Conservation (phyloP, 2,329 filamentous ascomycete genomes). For the Xylariaceae sp. region DNA sequence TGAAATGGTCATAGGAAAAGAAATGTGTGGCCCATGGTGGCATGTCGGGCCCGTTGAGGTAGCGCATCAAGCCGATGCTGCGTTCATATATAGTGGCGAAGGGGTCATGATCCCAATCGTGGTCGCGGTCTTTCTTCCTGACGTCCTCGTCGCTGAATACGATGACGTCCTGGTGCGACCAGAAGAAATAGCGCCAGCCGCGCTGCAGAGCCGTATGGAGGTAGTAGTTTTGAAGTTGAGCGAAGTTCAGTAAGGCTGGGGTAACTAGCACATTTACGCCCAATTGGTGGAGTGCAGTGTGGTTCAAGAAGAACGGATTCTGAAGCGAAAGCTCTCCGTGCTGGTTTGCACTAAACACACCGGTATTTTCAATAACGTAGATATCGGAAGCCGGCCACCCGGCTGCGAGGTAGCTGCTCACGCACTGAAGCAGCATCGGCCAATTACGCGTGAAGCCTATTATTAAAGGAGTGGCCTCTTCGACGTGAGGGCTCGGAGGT, state of each 20-base stretch:
- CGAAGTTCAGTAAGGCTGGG: conserved; percentile 44
- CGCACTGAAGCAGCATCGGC: conserved; percentile 48
- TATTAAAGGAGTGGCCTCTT: conserved; percentile 37
- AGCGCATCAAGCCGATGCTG: conserved; percentile 29
- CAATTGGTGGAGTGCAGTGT: conserved; percentile 42
- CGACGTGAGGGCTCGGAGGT: conserved; percentile 32
- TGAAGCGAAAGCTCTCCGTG: conserved; percentile 41
- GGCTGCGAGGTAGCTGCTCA: conserved; percentile 50
- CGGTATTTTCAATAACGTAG: conserved; percentile 53
- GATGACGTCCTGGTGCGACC: conserved; percentile 47
- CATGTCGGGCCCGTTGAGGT: conserved; percentile 32
- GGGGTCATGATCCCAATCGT: conserved; percentile 33
- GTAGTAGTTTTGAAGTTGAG: conserved; percentile 49
- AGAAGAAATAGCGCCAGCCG: conserved; percentile 44
- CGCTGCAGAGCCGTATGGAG: conserved; percentile 38
- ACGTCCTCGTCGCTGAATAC: conserved; percentile 40
- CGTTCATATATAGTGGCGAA: conserved; percentile 34
- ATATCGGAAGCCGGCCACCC: conserved; percentile 53
- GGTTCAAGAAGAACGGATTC: conserved; percentile 53
- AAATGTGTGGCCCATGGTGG: conserved; percentile 45
- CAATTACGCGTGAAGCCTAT: conserved; percentile 54
- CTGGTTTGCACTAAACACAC: conserved; percentile 46
- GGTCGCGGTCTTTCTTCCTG: conserved; percentile 33
- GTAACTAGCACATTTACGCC: conserved; percentile 49
- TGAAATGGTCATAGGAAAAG: conserved; percentile 48